phyloP scores from a whole-genome alignment of 441 rosid species.

The Gossypium davidsonii region DNA sequence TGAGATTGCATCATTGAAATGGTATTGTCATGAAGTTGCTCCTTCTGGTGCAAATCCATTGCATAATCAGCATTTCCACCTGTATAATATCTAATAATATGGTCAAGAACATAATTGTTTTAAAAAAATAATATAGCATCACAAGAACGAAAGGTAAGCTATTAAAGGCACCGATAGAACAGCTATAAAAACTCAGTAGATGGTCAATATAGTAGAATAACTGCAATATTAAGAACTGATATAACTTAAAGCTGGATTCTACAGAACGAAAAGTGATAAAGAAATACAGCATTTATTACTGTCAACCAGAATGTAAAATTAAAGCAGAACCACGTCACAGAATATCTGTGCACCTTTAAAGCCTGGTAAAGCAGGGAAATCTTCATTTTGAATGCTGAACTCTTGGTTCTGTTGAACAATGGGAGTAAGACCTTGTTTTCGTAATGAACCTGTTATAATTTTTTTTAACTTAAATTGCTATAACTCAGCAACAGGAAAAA shows the following conservation, averaged over 20 bases:
- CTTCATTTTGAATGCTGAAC: slow-evolving; percentile 98
- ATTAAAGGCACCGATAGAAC: neutral
- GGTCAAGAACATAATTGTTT: slow-evolving; percentile 19
- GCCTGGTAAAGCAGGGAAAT: slow-evolving; percentile 98
- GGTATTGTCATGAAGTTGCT: slow-evolving; percentile 84
- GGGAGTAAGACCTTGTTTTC: slow-evolving; percentile 85
- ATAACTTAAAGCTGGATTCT: neutral
- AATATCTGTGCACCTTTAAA: slow-evolving; percentile 59
- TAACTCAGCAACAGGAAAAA: slow-evolving; percentile 9
- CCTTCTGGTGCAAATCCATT: slow-evolving; percentile 93
- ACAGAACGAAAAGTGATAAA: neutral
- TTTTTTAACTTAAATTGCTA: slow-evolving; percentile 11
- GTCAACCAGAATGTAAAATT: slow-evolving; percentile 1
- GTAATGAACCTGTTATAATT: slow-evolving; percentile 52
- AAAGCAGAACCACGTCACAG: slow-evolving; percentile 13
- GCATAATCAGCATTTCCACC: slow-evolving; percentile 85
- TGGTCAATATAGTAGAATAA: neutral
- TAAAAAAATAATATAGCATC: neutral
- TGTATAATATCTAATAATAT: slow-evolving; percentile 30
- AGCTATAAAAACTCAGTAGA: neutral
- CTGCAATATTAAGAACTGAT: neutral
- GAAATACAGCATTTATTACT: neutral
- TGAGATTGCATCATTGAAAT: slow-evolving; percentile 92
- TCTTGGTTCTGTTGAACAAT: slow-evolving; percentile 97
- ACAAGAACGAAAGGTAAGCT: neutral